Percentiles rank a stretch among this genome's conserved stretches.
phyloP scores from a whole-genome alignment of 768 basidiomycete genomes.

The Dentipellis fragilis region DNA sequence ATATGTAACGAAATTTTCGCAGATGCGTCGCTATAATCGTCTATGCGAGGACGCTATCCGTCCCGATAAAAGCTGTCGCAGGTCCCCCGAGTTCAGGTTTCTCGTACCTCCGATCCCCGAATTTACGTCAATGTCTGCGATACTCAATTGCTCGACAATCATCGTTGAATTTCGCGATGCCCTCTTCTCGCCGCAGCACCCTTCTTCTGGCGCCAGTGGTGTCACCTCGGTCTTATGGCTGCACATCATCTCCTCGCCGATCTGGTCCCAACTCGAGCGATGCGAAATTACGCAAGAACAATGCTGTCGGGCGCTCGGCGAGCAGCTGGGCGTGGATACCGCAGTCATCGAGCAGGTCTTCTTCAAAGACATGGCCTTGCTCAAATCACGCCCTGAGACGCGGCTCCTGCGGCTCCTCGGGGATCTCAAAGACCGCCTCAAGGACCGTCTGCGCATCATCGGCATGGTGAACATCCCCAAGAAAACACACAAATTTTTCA shows the following conservation, averaged over 20 bases:
- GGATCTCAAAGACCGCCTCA: conserved; percentile 30
- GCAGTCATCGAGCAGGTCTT: conserved; percentile 35
- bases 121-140: background rate
- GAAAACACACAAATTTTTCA: conserved; percentile 38
- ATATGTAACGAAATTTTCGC: no score
- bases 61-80: no score
- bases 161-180: conserved; percentile 50
- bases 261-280: conserved; percentile 44
- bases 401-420: conserved; percentile 35
- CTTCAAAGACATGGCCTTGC: conserved; percentile 28
- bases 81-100: no score
- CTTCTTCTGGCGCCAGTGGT: conserved; percentile 32
- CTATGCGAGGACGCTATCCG: no score
- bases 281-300: conserved; percentile 33
- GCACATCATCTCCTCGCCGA: conserved; percentile 31
- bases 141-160: conserved; percentile 19
- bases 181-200: conserved; percentile 41
- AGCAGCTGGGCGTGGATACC: conserved; percentile 28
- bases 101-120: no score
- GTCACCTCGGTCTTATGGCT: conserved; percentile 28
- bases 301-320: conserved; percentile 31
- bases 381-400: conserved; percentile 34
- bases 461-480: conserved; percentile 53
- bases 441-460: conserved; percentile 29
- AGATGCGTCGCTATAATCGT: no score